phyloP scores from a whole-genome alignment of 306 rosid species.

The Cucurbita moschata region DNA sequence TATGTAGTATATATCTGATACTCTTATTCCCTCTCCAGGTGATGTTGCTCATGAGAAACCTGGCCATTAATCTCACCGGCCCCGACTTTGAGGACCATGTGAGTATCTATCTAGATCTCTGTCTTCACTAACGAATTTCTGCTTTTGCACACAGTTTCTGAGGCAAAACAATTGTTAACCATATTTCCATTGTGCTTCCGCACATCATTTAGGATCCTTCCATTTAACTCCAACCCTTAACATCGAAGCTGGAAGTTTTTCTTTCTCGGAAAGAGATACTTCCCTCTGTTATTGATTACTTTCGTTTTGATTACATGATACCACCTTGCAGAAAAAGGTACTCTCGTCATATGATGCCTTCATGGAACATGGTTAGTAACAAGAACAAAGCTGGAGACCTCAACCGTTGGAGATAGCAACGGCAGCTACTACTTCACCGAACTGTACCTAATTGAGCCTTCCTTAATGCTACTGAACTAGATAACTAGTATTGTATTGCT shows the following conservation, averaged over 20 bases:
- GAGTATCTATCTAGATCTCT: conserved; percentile 11
- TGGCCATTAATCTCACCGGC: conserved; percentile 68
- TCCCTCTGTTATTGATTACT: neutral
- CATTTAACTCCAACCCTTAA: neutral
- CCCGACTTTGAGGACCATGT: conserved; percentile 89
- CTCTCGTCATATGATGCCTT: conserved; percentile 55
- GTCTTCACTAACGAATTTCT: neutral
- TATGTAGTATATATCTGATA: neutral
- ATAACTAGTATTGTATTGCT: neutral
- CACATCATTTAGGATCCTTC: neutral
- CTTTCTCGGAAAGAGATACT: neutral
- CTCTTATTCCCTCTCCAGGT: conserved; percentile 34
- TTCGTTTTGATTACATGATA: neutral
- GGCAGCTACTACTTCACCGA: neutral
- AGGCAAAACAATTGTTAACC: neutral
- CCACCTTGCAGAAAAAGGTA: conserved; percentile 39
- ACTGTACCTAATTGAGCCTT: neutral
- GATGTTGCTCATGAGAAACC: conserved; percentile 81
- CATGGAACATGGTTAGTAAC: conserved; percentile 14
- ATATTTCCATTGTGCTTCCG: neutral
- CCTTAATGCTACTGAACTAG: neutral
- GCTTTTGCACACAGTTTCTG: neutral
- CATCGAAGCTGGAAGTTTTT: neutral
- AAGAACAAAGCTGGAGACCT: neutral
- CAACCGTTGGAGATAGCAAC: neutral